Base-by-base conservation (phyloP, 2,329 filamentous ascomycete genomes). In the Ceratocystis variospora region DNA sequence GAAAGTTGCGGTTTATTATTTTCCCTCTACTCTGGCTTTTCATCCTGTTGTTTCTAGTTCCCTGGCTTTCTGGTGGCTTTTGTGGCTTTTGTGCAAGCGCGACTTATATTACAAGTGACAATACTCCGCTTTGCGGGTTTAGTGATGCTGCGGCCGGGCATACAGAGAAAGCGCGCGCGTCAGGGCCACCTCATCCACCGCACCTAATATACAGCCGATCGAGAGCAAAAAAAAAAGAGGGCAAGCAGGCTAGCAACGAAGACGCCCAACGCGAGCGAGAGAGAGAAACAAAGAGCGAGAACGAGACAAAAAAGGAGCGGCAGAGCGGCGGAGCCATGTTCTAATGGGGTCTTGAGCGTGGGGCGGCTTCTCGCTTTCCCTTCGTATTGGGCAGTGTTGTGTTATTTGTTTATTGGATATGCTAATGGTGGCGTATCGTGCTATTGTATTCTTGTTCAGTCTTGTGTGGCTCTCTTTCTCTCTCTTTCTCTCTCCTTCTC, bases 381-480 rank as follows among this genome's bases (percentile, higher is more conserved):
- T 57, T 57, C 53, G 53, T 57, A 57, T 57, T 57, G 53, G 53
- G 53, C 53, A 31, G 53, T 31, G 53, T 57, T 41, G 37, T 41
- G 10, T 41, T 41, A 41, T 41, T 41, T 41, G 37, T 41, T 41
- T 57, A 57, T 57, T 31, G 53, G 5, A 17, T 31, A 57, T 57
- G 53, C 15, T 57, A 57, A 57, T 57, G 37, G 53, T 57, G 53
- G 53, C 53, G 53, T 57, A 57, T 57, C 53, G 53, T 57, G 22
- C 22, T 33, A 57, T 15, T 41, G 37, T 50, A 7, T 50, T 50
- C 22, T 50, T 50, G 10, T 50, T 8, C 22, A 8, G n/a, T 50
- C 48, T 50, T 28, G 55, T 28, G 17, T 22, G 22, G 22, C 31
- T n/a, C 31, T 28, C 31, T 28, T 61, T 28, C 6, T 61, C 31